These are phyloP conservation scores for Brassica incana DNA, from an alignment of 345 rosid species.

Conservation along the genomic window DNA sequence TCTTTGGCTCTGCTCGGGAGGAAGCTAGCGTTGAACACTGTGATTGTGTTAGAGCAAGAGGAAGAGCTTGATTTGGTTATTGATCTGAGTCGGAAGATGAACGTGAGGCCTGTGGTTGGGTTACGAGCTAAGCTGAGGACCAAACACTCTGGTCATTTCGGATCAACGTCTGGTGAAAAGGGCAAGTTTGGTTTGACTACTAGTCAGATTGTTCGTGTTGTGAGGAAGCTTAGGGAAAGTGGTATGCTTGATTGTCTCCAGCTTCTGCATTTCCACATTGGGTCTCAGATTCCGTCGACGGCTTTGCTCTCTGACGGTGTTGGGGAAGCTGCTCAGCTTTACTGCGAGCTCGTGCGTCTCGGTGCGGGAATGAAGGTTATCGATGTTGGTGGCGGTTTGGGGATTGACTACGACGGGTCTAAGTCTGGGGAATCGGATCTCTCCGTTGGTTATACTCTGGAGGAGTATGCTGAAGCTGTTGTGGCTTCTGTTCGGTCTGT, in stretches of 20 bases:
- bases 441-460: slow-evolving; percentile 78
- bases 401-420: slow-evolving; percentile 94
- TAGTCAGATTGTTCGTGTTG: slow-evolving; percentile 71
- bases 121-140: slow-evolving; percentile 95
- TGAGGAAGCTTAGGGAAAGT: slow-evolving; percentile 55
- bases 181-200: slow-evolving; percentile 90
- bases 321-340: slow-evolving; percentile 86
- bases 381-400: slow-evolving; percentile 92
- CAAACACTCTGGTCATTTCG: slow-evolving; percentile 95
- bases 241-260: slow-evolving; percentile 91
- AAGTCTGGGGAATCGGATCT: slow-evolving; percentile 80
- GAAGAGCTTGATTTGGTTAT: slow-evolving; percentile 89
- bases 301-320: slow-evolving; percentile 72
- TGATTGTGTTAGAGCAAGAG: slow-evolving; percentile 90
- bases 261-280: slow-evolving; percentile 88
- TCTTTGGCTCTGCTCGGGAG: slow-evolving; percentile 74
- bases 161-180: slow-evolving; percentile 92
- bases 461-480: slow-evolving; percentile 87
- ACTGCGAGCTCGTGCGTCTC: slow-evolving; percentile 81
- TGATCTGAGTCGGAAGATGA: slow-evolving; percentile 62
- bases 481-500: slow-evolving; percentile 63
- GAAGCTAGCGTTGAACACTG: slow-evolving; percentile 68
- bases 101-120: slow-evolving; percentile 72
- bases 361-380: slow-evolving; percentile 84
- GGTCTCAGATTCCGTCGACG: slow-evolving; percentile 90